Evolutionary conservation across 495 filamentous ascomycete species (phyloP), one percentile per base, ranked within the genome.

Genomic region (Lepraria neglecta): DNA sequence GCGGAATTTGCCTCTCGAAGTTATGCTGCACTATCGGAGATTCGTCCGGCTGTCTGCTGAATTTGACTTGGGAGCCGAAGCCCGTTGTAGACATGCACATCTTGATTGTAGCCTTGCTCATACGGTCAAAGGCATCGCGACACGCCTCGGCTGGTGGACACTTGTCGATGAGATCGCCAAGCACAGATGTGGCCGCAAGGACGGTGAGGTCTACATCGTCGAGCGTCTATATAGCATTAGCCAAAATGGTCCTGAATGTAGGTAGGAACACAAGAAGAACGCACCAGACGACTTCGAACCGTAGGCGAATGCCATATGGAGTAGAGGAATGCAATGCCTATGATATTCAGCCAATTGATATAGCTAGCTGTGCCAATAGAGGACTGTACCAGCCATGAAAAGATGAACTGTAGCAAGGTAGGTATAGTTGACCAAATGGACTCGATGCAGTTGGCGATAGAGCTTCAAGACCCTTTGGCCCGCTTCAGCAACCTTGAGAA

Each of bases 131-230:
- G 14, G 92, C 91, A 71, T 97, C 92, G 3, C 91, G 83, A 67
- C 92, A 97, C 30, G 87, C 86, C 76, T 90, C 87, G 9, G 88
- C 88, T 0, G 88, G 88, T 12, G 88, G 88, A 66, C 88, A 91
- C 70, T 89, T 88, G 58, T 87, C 83, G 62, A 87, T 86, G 53
- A 91, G 70, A 68, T 91, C 88, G 9, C 80, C 81, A 2, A 91
- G 76, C 4, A 91, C 87, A n/a, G 92, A 96, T 19, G 87, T 96
- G 27, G 91, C 92, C n/a, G 92, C 90, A 55, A 96, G 81, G 24
- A 97, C 88, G 11, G 92, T 96, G 69, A 95, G 95, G 68, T 97
- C 92, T 21, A 97, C 90, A 69, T 97, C 92, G 65, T 97, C 92
- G 73, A 96, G 86, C 6, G 89, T 86, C 88, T 94, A 66, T 12